Conservation (phyloP, 345 rosid genomes). For the Citrus hindsii region DNA sequence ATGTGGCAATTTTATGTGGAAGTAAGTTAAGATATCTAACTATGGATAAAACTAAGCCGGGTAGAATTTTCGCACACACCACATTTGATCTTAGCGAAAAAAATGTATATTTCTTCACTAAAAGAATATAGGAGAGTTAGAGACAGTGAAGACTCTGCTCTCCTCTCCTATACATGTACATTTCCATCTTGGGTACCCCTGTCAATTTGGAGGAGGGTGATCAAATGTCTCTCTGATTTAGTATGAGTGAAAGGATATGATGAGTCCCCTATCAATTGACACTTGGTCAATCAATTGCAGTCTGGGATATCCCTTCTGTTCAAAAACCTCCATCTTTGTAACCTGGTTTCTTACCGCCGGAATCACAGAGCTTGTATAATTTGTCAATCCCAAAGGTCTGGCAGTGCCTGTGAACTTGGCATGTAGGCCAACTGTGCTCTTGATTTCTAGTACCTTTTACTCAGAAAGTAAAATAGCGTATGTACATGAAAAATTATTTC, state of each 20-base stretch:
- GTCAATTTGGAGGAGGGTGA: neutral
- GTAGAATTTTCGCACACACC: neutral
- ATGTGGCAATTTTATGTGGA: neutral
- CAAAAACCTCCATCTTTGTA: neutral
- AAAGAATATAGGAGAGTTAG: neutral
- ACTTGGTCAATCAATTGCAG: neutral
- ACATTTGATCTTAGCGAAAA: neutral
- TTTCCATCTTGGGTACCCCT: neutral
- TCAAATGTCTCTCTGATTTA: neutral
- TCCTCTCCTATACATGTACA: neutral
- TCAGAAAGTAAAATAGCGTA: neutral
- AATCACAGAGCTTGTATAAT: neutral
- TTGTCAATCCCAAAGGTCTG: slow-evolving; percentile 9
- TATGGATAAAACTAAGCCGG: neutral
- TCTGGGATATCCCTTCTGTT: slow-evolving; percentile 4
- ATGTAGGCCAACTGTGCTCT: neutral
- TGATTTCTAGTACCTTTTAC: slow-evolving; percentile 11
- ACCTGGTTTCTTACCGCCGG: neutral
- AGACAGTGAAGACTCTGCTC: neutral
- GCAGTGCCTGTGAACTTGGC: slow-evolving; percentile 3
- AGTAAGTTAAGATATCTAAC: neutral
- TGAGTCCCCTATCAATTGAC: neutral
- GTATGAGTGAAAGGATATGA: neutral
- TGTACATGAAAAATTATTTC: neutral
- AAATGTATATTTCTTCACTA: neutral